These are phyloP conservation scores for Panicum miliaceum DNA, from an alignment of 176 grass and related monocot genomes.

Conservation along the genomic window DNA sequence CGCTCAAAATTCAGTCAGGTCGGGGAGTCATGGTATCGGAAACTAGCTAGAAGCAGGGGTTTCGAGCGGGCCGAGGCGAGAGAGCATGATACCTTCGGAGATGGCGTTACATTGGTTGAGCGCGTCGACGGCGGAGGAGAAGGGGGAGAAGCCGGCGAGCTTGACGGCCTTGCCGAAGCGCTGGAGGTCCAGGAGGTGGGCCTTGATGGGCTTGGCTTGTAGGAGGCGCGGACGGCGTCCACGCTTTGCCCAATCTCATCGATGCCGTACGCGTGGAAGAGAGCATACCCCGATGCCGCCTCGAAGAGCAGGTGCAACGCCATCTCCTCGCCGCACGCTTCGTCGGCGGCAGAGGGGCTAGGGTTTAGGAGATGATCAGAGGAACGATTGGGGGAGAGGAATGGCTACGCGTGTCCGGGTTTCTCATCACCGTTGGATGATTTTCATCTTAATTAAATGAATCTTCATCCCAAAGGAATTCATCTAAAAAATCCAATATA, in stretches of 20 bases:
- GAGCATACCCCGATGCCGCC: constrained; percentile 67
- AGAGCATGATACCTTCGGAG: constrained; percentile 56
- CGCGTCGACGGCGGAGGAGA: constrained; percentile 67
- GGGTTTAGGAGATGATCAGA: constrained; percentile 19
- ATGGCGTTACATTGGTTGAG: constrained; percentile 82
- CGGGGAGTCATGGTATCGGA: not conserved
- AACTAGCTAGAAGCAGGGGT: not conserved
- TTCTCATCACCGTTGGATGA: no score
- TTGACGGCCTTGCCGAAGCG: constrained; percentile 86
- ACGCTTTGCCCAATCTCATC: constrained; percentile 76
- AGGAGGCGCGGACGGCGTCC: constrained; percentile 66
- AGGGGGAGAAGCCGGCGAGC: constrained; percentile 72
- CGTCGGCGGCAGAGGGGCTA: constrained; percentile 28
- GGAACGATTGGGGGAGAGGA: no score
- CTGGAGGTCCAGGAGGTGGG: constrained; percentile 60
- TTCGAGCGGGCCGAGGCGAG: not conserved
- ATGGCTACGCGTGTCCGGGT: no score
- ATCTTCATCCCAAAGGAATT: no score
- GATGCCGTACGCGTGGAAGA: constrained; percentile 74
- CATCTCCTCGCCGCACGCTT: constrained; percentile 52
- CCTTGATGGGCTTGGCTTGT: no score
- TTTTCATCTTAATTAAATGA: no score
- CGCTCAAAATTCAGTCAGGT: not conserved
- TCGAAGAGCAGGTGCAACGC: constrained; percentile 81
- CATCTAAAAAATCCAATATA: no score